Evolutionary conservation across 129 eudicot genomes (phyloP).

Genomic region (Flaveria sonorensis): DNA sequence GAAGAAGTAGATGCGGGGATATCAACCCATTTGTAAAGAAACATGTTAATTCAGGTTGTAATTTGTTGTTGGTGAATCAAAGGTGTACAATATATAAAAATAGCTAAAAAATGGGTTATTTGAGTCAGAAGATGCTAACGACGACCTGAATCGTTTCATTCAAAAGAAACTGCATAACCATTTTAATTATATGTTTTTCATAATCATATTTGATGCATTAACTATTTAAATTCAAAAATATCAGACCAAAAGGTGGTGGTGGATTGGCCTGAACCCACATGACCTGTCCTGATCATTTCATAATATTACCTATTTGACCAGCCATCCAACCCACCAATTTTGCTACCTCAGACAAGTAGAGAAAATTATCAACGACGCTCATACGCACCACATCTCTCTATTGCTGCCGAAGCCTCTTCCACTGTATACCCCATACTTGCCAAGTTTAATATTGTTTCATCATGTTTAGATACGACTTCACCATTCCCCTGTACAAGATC

Average conservation of each 20-base stretch:
- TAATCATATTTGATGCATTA: background rate
- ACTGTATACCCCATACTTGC: constrained; percentile 62
- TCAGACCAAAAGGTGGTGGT: background rate
- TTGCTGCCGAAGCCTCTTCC: constrained; percentile 67
- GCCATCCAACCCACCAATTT: constrained; percentile 14
- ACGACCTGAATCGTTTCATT: background rate
- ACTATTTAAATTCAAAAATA: background rate
- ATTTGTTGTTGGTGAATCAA: background rate
- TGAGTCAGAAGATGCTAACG: background rate
- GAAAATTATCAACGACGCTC: background rate
- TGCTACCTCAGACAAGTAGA: background rate
- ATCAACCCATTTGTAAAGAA: background rate
- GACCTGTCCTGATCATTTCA: background rate
- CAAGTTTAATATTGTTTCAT: constrained; percentile 41
- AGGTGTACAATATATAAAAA: background rate
- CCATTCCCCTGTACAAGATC: constrained; percentile 51
- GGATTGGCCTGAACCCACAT: background rate
- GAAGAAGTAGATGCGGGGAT: background rate
- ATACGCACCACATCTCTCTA: constrained; percentile 76
- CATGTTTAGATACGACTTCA: constrained; percentile 35
- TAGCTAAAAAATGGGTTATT: constrained; percentile 1
- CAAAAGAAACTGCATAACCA: background rate
- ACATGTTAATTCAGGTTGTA: background rate
- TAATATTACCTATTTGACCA: constrained; percentile 3
- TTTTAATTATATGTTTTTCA: background rate